phyloP scores from a whole-genome alignment of 192 early-diverging fungal species.

The Borealophlyctis nickersoniae region DNA sequence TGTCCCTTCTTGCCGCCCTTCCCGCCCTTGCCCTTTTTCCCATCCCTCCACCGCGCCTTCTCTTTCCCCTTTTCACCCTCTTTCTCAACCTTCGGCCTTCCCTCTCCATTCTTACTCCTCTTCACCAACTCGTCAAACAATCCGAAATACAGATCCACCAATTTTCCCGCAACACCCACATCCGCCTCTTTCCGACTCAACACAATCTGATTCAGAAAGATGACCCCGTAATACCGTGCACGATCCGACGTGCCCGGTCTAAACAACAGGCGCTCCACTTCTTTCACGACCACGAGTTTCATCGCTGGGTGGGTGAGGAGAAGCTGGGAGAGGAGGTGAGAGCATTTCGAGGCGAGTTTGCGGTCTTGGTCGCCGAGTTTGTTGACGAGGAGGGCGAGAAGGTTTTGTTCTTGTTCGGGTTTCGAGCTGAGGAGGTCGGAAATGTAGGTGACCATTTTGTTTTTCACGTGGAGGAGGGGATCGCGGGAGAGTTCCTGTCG shows the following conservation, averaged over 20 bases:
- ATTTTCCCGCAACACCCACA: slow-evolving; percentile 69
- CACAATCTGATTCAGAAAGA: slow-evolving; percentile 89
- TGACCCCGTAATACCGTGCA: slow-evolving; percentile 88
- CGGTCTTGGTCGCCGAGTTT: slow-evolving; percentile 91
- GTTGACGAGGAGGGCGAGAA: slow-evolving; percentile 88
- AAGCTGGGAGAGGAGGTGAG: slow-evolving; percentile 73
- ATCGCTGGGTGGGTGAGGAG: slow-evolving; percentile 79
- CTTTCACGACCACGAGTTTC: slow-evolving; percentile 82
- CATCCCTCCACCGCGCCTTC: slow-evolving; percentile 30
- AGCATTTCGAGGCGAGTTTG: slow-evolving; percentile 81
- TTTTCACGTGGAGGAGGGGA: slow-evolving; percentile 76
- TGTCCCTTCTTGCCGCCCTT: slow-evolving; percentile 10
- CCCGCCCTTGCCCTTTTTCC: slow-evolving; percentile 28
- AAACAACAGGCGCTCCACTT: slow-evolving; percentile 84
- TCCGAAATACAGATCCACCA: slow-evolving; percentile 88
- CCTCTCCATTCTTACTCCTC: slow-evolving; percentile 26
- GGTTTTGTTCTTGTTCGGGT: slow-evolving; percentile 95
- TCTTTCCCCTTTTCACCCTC: slow-evolving; percentile 36
- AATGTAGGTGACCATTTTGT: slow-evolving; percentile 74
- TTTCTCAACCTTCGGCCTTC: slow-evolving; percentile 48
- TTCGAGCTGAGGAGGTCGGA: slow-evolving; percentile 75
- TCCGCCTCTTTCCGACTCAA: slow-evolving; percentile 65
- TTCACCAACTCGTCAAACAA: slow-evolving; percentile 83
- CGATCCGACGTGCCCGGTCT: slow-evolving; percentile 65
- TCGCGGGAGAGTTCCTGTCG: slow-evolving; percentile 75